Base-by-base conservation (phyloP, 129 eudicot genomes). In the Apium graveolens region DNA sequence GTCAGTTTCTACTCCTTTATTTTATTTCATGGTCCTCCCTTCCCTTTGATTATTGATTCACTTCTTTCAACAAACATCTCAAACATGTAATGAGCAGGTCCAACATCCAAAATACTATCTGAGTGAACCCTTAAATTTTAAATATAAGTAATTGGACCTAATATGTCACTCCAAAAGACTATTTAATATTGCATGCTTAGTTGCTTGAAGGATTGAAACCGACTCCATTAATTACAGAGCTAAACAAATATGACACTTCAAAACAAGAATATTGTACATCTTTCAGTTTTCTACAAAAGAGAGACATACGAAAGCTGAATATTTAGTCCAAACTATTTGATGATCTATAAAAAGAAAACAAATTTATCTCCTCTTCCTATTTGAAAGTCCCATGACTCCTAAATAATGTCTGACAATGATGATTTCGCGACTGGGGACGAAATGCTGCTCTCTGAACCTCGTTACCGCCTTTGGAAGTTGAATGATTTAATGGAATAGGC, bases 401-500 rank as follows among this genome's bases (percentile, higher is more conserved):
- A 60, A n/a, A 60, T 60, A 60, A 10, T 10, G 32, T 0, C 32
- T 60, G 68, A 26, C 5, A 60, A 60, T 3, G 68, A 60, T 26
- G 29, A 60, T 60, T 60, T 5, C 0, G 0, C 68, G 14, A 60
- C 31, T n/a, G 68, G 68, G 68, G 68, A 57, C 13, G 14, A 9
- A 11, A 60, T 60, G 68, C 16, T 68, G 24, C 42, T 32, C 73
- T 68, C 72, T 31, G 20, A 20, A 72, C 13, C 55, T 73, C 53
- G n/a, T 42, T 74, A 83, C 74, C 92, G 75, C 83, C 83, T 84
- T 70, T 89, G 90, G 86, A 86, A 89, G 82, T 89, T 89, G 83
- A 88, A 84, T 44, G 81, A 26, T 70, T 80, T 86, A 4, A 88
- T 83, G 42, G 84, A 77, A 55, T 75, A 83, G 53, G 88, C 89